Percentiles rank a stretch among this genome's conserved stretches.
These are phyloP conservation scores for Suhomyces emberorum DNA, from an alignment of 805 yeast species.

Conservation along the genomic window DNA sequence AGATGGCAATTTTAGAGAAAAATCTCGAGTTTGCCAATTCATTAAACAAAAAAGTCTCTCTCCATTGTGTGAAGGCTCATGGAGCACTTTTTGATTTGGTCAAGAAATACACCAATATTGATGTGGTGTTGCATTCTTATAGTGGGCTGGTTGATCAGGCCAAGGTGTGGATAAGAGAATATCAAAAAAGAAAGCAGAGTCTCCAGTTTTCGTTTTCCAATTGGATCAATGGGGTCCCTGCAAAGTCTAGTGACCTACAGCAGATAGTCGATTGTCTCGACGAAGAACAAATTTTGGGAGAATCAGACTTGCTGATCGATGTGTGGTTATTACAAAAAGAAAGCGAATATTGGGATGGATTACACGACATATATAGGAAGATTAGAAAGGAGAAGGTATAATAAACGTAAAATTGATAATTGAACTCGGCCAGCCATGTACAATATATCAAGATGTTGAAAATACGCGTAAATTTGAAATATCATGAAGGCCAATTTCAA, in stretches of 20 bases:
- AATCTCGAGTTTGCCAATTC: conserved; percentile 56
- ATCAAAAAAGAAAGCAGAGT: conserved; percentile 16
- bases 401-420: no score
- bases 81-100: conserved; percentile 53
- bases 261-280: conserved; percentile 16
- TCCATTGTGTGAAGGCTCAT: conserved; percentile 85
- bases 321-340: conserved; percentile 8
- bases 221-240: conserved; percentile 42
- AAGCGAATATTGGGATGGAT: conserved; percentile 19
- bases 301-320: conserved; percentile 38
- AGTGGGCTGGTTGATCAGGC: conserved; percentile 79
- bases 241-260: conserved; percentile 20
- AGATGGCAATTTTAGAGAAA: conserved; percentile 45
- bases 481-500: no score
- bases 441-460: no score
- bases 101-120: conserved; percentile 14
- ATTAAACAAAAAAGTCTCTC: conserved; percentile 52
- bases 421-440: no score
- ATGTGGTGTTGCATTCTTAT: conserved; percentile 76
- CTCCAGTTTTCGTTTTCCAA: conserved; percentile 55
- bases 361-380: conserved; percentile 19
- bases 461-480: no score
- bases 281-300: conserved; percentile 27
- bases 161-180: conserved; percentile 40
- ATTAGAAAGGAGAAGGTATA: no score